Percentiles rank a stretch among this genome's conserved stretches.
Evolutionary conservation across 163 green algal species (phyloP).

Genomic region (Volvox carteri): DNA sequence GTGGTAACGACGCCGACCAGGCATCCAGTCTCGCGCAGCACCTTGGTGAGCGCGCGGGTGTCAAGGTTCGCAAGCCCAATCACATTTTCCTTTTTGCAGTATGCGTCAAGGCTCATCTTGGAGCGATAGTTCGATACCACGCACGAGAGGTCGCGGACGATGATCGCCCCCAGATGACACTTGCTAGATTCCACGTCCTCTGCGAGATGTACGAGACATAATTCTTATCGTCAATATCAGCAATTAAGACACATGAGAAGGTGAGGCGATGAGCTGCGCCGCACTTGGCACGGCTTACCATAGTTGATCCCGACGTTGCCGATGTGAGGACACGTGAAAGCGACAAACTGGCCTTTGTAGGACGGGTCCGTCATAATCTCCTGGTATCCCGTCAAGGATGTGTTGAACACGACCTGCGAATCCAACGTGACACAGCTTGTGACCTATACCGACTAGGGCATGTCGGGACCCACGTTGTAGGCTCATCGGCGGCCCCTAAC

Average conservation of each 20-base stretch:
- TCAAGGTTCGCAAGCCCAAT: conserved; percentile 94
- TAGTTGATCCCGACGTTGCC: conserved; percentile 98
- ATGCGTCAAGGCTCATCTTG: conserved; percentile 85
- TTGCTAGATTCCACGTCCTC: conserved; percentile 95
- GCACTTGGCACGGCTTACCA: conserved; percentile 64
- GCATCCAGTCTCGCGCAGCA: conserved; percentile 92
- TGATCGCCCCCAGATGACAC: conserved; percentile 91
- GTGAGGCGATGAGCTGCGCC: too few relatives aligned
- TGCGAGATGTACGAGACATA: conserved; percentile 41
- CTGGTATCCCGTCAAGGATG: conserved; percentile 94
- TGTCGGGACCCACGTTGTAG: conserved; percentile 16
- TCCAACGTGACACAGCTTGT: neutral
- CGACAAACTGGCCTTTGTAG: conserved; percentile 99
- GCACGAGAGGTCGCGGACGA: conserved; percentile 92
- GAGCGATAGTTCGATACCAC: conserved; percentile 98
- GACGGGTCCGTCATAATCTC: conserved; percentile 99
- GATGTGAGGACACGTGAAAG: conserved; percentile 98
- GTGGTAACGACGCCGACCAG: conserved; percentile 95
- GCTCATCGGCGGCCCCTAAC: neutral
- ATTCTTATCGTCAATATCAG: neutral
- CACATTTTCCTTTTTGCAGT: conserved; percentile 89
- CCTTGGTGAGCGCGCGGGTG: conserved; percentile 95
- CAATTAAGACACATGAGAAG: too few relatives aligned
- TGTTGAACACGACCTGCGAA: conserved; percentile 99
- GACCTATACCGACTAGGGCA: conserved; percentile 22